A percentile compares a stretch with the other conserved stretches of the same genome.
phyloP scores from a whole-genome alignment of 495 filamentous ascomycete genomes.

The Lasiosphaeria hispida region DNA sequence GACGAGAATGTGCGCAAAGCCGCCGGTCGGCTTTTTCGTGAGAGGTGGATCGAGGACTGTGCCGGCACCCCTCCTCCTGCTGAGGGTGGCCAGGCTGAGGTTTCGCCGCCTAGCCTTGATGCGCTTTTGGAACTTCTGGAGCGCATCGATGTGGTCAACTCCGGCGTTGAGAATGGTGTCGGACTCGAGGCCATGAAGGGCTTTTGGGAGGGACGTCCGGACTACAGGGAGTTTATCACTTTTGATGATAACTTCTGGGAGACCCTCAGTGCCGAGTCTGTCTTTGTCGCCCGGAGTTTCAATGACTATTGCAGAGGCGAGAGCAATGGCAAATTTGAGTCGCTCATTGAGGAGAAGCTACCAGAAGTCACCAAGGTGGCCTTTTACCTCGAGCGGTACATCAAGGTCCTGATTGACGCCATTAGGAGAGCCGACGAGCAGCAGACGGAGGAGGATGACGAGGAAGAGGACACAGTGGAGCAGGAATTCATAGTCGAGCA shows the following conservation, averaged over 20 bases:
- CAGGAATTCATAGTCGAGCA: constrained; percentile 95
- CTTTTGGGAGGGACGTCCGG: constrained; percentile 92
- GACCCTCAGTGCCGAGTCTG: constrained; percentile 75
- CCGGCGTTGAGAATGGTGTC: constrained; percentile 84
- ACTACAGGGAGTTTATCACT: constrained; percentile 76
- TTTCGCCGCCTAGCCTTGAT: constrained; percentile 64
- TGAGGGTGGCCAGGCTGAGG: constrained; percentile 45
- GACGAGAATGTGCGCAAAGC: constrained; percentile 94
- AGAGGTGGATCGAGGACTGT: constrained; percentile 95
- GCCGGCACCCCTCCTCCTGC: constrained; percentile 59
- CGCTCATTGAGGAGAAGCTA: constrained; percentile 82
- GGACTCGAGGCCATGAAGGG: constrained; percentile 88
- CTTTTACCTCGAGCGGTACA: constrained; percentile 74
- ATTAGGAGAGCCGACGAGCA: constrained; percentile 56
- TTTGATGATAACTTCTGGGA: constrained; percentile 92
- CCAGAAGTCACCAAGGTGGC: constrained; percentile 90
- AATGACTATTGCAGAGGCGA: constrained; percentile 83
- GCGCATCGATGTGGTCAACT: constrained; percentile 87
- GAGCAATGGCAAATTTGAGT: constrained; percentile 66
- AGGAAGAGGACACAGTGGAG: constrained; percentile 75
- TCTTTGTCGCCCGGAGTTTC: constrained; percentile 85
- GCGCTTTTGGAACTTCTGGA: constrained; percentile 87
- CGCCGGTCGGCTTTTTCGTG: constrained; percentile 82
- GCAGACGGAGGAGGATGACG: constrained; percentile 49
- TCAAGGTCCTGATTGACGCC: constrained; percentile 69